Conservation (phyloP, 345 rosid genomes). For the Luvunga scandens region DNA sequence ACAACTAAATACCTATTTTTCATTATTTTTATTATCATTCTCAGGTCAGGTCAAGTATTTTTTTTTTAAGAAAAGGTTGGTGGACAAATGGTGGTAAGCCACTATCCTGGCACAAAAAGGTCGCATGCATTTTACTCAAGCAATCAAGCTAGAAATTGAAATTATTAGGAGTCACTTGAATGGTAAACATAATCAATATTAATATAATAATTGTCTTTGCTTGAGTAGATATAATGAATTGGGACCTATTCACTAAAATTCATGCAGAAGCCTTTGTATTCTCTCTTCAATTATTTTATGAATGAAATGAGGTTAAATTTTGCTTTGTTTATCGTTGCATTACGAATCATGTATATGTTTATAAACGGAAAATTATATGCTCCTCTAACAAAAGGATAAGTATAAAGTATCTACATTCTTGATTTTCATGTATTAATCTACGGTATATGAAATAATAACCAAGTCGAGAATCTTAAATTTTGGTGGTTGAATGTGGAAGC, state of each 20-base stretch:
- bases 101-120: background rate
- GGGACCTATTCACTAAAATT: background rate
- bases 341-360: too few relatives aligned
- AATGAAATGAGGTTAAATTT: background rate
- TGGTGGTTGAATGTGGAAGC: too few relatives aligned
- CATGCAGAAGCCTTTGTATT: background rate
- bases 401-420: too few relatives aligned
- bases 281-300: background rate
- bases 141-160: background rate
- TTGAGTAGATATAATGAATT: background rate
- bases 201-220: background rate
- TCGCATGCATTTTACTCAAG: conserved; percentile 1
- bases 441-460: too few relatives aligned
- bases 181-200: background rate
- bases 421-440: too few relatives aligned
- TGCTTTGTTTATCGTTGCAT: background rate
- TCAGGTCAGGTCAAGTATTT: background rate
- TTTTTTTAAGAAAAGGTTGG: background rate
- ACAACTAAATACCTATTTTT: too few relatives aligned
- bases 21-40: background rate
- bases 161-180: background rate
- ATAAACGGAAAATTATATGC: too few relatives aligned
- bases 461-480: too few relatives aligned
- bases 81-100: background rate
- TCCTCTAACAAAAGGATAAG: too few relatives aligned